A percentile compares a stretch with the other conserved stretches of the same genome.
phyloP scores from a whole-genome alignment of 257 asterid species.

The Solanum ahanhuiri region DNA sequence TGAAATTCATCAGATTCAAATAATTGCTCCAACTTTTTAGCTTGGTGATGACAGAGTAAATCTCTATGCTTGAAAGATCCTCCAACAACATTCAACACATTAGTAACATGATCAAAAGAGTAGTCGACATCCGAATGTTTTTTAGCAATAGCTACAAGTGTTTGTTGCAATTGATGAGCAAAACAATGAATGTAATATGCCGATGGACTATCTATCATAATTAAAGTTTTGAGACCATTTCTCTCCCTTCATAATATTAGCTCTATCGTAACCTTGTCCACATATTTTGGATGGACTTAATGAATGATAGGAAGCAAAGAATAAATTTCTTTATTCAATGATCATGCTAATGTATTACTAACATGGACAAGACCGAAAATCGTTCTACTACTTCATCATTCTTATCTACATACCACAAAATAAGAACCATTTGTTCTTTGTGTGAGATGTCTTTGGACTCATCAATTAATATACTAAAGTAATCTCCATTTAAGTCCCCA shows the following conservation, averaged over 20 bases:
- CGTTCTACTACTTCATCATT: neutral
- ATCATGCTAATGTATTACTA: neutral
- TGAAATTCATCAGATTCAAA: neutral
- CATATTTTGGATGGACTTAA: neutral
- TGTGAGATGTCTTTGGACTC: neutral
- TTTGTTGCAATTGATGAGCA: neutral
- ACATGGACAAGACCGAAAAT: neutral
- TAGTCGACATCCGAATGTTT: neutral
- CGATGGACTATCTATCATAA: neutral
- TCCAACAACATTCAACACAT: neutral
- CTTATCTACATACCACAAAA: neutral
- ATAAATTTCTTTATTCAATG: neutral
- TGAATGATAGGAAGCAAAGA: neutral
- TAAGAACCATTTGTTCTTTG: neutral
- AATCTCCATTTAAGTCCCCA: neutral
- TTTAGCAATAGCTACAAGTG: neutral
- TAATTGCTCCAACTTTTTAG: neutral
- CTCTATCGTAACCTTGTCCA: neutral
- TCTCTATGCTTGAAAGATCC: neutral
- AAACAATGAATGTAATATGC: neutral
- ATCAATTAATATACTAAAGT: neutral
- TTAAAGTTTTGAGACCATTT: neutral
- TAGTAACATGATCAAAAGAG: neutral
- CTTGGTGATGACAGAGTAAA: neutral
- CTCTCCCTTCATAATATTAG: neutral